These are phyloP conservation scores for Aspergillus pseudoglaucus DNA, from an alignment of 2,329 filamentous ascomycete genomes.

Conservation along the genomic window DNA sequence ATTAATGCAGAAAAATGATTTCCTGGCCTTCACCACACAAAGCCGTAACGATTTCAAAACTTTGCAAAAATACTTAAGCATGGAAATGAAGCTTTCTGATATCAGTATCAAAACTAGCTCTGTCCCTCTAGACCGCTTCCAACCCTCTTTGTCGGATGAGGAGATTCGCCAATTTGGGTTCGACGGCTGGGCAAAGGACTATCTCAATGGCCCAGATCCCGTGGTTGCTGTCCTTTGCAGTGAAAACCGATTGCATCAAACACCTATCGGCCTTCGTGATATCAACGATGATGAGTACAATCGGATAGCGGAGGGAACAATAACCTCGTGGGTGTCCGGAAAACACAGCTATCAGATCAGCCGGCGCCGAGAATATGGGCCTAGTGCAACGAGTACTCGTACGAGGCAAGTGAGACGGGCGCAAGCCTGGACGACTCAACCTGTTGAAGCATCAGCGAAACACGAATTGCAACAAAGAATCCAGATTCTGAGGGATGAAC, in stretches of 20 bases:
- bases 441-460: constrained; percentile 58
- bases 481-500: constrained; percentile 34
- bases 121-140: constrained; percentile 50
- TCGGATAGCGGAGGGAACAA: constrained; percentile 51
- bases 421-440: constrained; percentile 68
- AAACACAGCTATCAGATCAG: constrained; percentile 58
- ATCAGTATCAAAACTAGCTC: constrained; percentile 63
- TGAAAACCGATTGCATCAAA: constrained; percentile 61
- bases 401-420: constrained; percentile 58
- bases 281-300: constrained; percentile 63
- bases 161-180: constrained; percentile 59
- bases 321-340: constrained; percentile 66
- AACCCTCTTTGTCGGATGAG: constrained; percentile 48
- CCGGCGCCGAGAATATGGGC: constrained; percentile 74
- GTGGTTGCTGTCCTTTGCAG: constrained; percentile 85
- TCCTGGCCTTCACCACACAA: constrained; percentile 66
- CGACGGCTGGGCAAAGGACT: constrained; percentile 74
- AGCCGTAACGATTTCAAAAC: constrained; percentile 66
- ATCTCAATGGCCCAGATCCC: constrained; percentile 69
- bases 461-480: constrained; percentile 51
- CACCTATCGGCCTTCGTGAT: constrained; percentile 58
- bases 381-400: constrained; percentile 62
- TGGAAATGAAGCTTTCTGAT: constrained; percentile 58
- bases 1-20: constrained; percentile 48
- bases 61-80: constrained; percentile 60